phyloP scores from a whole-genome alignment of 108 stramenopile species.

The Nitzschia sp. region DNA sequence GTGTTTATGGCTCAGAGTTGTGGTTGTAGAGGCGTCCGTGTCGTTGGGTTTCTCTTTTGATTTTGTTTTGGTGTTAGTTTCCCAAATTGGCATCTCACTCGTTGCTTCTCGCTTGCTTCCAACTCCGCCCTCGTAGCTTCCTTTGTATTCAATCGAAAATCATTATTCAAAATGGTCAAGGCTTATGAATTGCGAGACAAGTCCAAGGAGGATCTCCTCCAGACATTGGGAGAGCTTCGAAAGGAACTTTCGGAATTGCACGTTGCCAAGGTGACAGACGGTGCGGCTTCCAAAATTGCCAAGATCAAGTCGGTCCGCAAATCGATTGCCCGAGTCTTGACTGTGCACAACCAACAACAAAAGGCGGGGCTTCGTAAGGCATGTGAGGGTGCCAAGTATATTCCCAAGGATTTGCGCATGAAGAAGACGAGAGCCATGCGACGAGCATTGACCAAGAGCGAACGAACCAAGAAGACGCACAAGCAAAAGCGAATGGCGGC shows the following conservation, averaged over 20 bases:
- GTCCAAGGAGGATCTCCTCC: slow-evolving; percentile 96
- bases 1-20: no score
- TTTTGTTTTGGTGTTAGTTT: neutral
- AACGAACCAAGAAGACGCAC: slow-evolving; percentile 78
- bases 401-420: slow-evolving; percentile 92
- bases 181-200: slow-evolving; percentile 91
- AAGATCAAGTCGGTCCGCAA: slow-evolving; percentile 99
- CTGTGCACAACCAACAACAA: slow-evolving; percentile 98
- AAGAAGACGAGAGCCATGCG: slow-evolving; percentile 99
- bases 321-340: slow-evolving; percentile 96
- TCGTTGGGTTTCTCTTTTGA: neutral
- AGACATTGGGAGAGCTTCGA: slow-evolving; percentile 91
- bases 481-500: slow-evolving; percentile 84
- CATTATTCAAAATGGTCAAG: slow-evolving; percentile 75
- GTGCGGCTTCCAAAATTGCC: slow-evolving; percentile 97
- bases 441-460: slow-evolving; percentile 89
- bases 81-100: neutral
- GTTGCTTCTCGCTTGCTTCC: neutral
- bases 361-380: slow-evolving; percentile 95
- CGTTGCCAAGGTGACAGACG: slow-evolving; percentile 98
- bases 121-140: neutral
- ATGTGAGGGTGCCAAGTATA: slow-evolving; percentile 85
- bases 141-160: neutral
- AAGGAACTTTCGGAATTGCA: slow-evolving; percentile 93
- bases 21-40: no score